These are phyloP conservation scores for Dysphania ambrosioides DNA, from an alignment of 148 eudicot species.

Conservation along the genomic window DNA sequence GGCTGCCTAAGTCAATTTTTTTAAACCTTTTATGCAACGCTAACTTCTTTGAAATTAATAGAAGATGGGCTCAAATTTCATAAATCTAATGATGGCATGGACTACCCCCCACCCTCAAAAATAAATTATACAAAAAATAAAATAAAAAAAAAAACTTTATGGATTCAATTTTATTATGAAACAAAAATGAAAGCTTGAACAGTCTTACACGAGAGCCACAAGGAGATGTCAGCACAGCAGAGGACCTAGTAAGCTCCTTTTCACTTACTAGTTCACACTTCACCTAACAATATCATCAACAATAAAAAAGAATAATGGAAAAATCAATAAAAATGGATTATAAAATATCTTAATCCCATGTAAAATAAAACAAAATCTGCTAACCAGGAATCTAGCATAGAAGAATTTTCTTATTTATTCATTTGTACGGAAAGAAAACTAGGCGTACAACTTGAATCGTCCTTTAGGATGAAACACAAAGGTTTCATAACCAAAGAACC, in stretches of 20 bases:
- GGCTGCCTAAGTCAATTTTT: too few relatives aligned
- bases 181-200: conserved; percentile 8
- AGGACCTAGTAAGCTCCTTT: conserved; percentile 25
- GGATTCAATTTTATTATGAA: neutral
- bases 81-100: neutral
- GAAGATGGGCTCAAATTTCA: conserved; percentile 1
- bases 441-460: neutral
- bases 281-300: conserved; percentile 24
- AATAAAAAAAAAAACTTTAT: neutral
- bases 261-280: conserved; percentile 15
- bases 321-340: neutral
- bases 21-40: too few relatives aligned
- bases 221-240: conserved; percentile 24
- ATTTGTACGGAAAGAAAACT: too few relatives aligned
- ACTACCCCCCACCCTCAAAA: neutral
- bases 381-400: neutral
- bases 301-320: neutral
- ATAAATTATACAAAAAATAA: too few relatives aligned
- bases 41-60: neutral
- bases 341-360: neutral
- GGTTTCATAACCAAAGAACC: neutral
- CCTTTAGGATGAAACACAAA: neutral
- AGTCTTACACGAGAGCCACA: conserved; percentile 33
- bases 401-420: neutral
- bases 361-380: neutral